Conservation (phyloP, 2,329 filamentous ascomycete genomes). For the Neofusicoccum ribis region DNA sequence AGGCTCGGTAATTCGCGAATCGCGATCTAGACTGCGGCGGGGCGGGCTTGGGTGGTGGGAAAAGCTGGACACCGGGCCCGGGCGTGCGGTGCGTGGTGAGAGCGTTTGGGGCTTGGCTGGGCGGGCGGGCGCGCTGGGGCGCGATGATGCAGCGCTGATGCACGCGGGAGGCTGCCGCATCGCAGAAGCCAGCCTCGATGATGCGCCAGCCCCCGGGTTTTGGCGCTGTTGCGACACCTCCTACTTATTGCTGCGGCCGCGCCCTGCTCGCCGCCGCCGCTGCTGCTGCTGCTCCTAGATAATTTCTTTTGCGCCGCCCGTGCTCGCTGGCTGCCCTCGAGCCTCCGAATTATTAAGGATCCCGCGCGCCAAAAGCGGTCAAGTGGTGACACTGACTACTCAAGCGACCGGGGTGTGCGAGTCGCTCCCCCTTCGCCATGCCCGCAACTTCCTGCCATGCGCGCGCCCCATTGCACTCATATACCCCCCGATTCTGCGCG, state of each 20-base stretch:
- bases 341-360: slow-evolving; percentile 18
- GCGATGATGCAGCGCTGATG: slow-evolving; percentile 10
- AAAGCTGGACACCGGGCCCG: neutral
- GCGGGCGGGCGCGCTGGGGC: neutral
- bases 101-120: neutral
- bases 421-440: slow-evolving; percentile 19
- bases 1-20: slow-evolving; percentile 12
- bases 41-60: neutral
- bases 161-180: slow-evolving; percentile 10
- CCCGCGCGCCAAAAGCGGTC: slow-evolving; percentile 17
- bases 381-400: slow-evolving; percentile 15
- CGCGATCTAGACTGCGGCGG: slow-evolving; percentile 13
- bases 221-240: neutral
- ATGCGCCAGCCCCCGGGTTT: slow-evolving; percentile 14
- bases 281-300: slow-evolving; percentile 12
- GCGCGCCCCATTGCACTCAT: slow-evolving; percentile 10
- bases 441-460: slow-evolving; percentile 18
- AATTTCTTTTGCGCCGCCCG: slow-evolving; percentile 15
- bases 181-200: slow-evolving; percentile 5
- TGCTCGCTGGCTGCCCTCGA: slow-evolving; percentile 10
- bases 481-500: slow-evolving; percentile 24
- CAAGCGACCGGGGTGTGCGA: slow-evolving; percentile 14
- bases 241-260: neutral
- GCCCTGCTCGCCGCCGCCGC: neutral
- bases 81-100: neutral